Conservation (phyloP, 148 eudicot species). For the Amaranthus hypochondriacus region DNA sequence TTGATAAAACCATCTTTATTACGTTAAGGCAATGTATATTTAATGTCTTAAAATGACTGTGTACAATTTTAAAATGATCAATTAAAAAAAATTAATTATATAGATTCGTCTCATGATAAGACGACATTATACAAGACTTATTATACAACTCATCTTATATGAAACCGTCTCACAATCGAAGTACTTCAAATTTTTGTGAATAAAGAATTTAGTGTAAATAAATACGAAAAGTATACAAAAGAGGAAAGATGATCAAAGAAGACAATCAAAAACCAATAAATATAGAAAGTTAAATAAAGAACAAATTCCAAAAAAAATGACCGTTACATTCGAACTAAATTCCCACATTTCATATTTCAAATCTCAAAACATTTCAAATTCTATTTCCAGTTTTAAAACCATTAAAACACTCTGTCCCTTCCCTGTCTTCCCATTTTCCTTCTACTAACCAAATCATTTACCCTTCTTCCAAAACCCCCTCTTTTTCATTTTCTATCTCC, state of each 20-base stretch:
- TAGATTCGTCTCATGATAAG: too few relatives aligned
- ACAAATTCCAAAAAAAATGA: not conserved
- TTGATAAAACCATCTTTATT: too few relatives aligned
- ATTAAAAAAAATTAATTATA: too few relatives aligned
- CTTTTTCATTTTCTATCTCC: conserved; percentile 6
- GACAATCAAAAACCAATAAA: not conserved
- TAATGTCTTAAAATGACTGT: too few relatives aligned
- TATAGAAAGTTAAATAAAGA: not conserved
- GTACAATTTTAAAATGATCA: too few relatives aligned
- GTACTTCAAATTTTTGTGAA: not conserved
- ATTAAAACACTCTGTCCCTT: conserved; percentile 7
- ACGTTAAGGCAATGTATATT: too few relatives aligned
- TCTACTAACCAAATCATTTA: not conserved
- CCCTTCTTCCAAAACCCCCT: conserved; percentile 13
- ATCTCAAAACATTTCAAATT: not conserved
- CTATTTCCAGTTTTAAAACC: not conserved
- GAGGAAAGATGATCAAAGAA: not conserved
- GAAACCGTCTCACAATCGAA: not conserved
- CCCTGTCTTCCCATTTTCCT: not conserved
- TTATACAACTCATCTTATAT: too few relatives aligned
- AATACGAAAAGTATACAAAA: not conserved
- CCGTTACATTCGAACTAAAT: not conserved
- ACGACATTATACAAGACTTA: too few relatives aligned
- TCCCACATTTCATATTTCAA: not conserved
- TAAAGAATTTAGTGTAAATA: not conserved